Conservation (phyloP, 257 asterid species). For the Datura wrightii region DNA sequence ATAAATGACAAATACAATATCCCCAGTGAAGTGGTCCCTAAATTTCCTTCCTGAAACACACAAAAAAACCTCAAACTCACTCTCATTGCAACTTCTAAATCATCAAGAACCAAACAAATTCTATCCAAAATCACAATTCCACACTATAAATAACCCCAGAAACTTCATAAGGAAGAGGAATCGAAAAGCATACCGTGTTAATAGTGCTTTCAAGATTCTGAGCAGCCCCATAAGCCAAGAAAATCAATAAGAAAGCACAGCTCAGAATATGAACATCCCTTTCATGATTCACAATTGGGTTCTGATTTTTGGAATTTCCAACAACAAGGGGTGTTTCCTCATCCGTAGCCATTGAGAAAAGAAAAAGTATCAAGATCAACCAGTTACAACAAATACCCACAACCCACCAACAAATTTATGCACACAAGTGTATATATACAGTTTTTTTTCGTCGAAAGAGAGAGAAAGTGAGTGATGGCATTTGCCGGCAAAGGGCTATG, state of each 20-base stretch:
- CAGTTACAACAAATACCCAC: background rate
- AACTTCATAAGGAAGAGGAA: background rate
- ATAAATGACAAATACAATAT: conserved; percentile 87
- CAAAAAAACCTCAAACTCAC: background rate
- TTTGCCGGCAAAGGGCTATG: conserved; percentile 25
- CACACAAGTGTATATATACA: background rate
- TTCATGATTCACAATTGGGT: conserved; percentile 51
- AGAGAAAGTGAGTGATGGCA: conserved; percentile 4
- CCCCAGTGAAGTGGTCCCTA: conserved; percentile 89
- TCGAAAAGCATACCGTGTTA: conserved; percentile 58
- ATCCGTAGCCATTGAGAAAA: conserved; percentile 65
- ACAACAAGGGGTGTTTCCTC: conserved; percentile 64
- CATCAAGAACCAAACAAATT: background rate
- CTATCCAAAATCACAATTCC: background rate
- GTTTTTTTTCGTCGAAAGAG: background rate
- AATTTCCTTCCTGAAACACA: conserved; percentile 71
- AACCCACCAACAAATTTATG: conserved; percentile 9
- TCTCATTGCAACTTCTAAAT: background rate
- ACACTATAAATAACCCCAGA: background rate
- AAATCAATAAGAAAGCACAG: conserved; percentile 82
- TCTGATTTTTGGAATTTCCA: conserved; percentile 35
- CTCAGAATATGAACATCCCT: conserved; percentile 76
- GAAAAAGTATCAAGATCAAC: background rate
- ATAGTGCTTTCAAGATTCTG: conserved; percentile 96
- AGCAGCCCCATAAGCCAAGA: conserved; percentile 94